Evolutionary conservation across 2,329 filamentous ascomycete genomes (phyloP), one percentile per base, ranked within the genome.

Genomic region (Ceratocystis harringtonii): DNA sequence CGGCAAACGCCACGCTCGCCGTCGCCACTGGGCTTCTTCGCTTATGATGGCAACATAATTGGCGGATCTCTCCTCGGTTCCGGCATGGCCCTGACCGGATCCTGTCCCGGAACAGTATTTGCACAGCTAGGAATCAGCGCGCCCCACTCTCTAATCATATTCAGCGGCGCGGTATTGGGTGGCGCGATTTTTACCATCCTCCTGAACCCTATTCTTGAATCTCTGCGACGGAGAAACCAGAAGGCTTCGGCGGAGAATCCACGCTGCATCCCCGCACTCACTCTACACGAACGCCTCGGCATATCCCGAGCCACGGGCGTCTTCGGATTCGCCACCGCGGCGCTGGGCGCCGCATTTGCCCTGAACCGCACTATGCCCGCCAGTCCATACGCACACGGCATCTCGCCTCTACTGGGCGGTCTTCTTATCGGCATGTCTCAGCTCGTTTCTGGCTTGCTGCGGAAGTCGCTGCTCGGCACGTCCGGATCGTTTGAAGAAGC

Each of bases 11-110:
- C 81, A 0, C 80, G 82, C 8, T 73, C 75, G 66, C 78, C 78
- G 43, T 80, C 83, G 1, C 76, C 79, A 5, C 71, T 84, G 30
- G 79, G 78, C 63, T 74, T 84, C 70, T 79, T 84, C 69, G 75
- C 76, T 7, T 84, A 84, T 70, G 84, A 87, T 70, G 85, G 84
- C 65, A 88, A 89, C 71, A 73, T 87, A 60, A 69, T 87, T 69
- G 86, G 86, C 65, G 86, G 85, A 3, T 70, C 77, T 17, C 73
- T 87, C 2, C 78, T 86, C 30, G 85, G 86, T 44, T 72, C 79
- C n/a, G 86, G 86, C 65, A 87, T 88, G 84, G 79, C 82, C 5
- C 74, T 87, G 17, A 81, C 84, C 0, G 84, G 84, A 7, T 81
- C 84, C 0, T 88, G 85, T 67, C 84, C 86, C 0, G 86, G 86